These are phyloP conservation scores for Pythium monospermum DNA, from an alignment of 352 stramenopile genomes.

Conservation along the genomic window DNA sequence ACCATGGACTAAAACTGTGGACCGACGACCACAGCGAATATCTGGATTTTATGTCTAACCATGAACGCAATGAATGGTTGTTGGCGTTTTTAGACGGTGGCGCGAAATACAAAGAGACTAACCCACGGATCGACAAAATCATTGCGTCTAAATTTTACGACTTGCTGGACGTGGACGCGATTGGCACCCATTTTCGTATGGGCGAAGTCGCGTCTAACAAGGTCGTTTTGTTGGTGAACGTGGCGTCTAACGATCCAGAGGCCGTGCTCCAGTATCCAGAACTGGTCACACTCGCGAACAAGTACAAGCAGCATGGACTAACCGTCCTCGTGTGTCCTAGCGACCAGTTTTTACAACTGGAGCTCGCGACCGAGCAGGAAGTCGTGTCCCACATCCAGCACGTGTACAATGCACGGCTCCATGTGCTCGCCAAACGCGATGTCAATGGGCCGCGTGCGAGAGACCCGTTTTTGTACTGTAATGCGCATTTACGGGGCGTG, in stretches of 20 bases:
- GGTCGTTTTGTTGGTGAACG: conserved; percentile 72
- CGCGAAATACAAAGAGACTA: conserved; percentile 19
- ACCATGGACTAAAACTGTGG: conserved; percentile 19
- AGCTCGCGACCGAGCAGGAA: conserved; percentile 33
- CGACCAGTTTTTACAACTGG: conserved; percentile 72
- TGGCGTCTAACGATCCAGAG: conserved; percentile 69
- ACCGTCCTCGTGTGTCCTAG: conserved; percentile 66
- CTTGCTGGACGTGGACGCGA: conserved; percentile 14
- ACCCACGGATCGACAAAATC: conserved; percentile 1
- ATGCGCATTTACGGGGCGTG: conserved; percentile 28
- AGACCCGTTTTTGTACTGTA: conserved; percentile 66
- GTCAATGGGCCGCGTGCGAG: conserved; percentile 67
- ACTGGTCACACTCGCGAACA: conserved; percentile 47
- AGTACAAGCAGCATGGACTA: conserved; percentile 39
- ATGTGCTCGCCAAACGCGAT: conserved; percentile 46
- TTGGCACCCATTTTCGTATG: conserved; percentile 17
- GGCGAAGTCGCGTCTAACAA: conserved; percentile 23
- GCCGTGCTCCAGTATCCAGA: conserved; percentile 74
- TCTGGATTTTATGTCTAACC: conserved; percentile 16
- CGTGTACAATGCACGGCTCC: conserved; percentile 30
- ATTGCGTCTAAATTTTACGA: conserved; percentile 16
- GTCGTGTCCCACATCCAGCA: conserved; percentile 26
- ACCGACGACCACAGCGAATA: conserved; percentile 8
- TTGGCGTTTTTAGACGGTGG: conserved; percentile 18
- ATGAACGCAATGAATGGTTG: conserved; percentile 16